A percentile compares a stretch with the other conserved stretches of the same genome.
These are phyloP conservation scores for Aureobasidium sp. DNA, from an alignment of 2,329 filamentous ascomycete genomes.

Conservation along the genomic window DNA sequence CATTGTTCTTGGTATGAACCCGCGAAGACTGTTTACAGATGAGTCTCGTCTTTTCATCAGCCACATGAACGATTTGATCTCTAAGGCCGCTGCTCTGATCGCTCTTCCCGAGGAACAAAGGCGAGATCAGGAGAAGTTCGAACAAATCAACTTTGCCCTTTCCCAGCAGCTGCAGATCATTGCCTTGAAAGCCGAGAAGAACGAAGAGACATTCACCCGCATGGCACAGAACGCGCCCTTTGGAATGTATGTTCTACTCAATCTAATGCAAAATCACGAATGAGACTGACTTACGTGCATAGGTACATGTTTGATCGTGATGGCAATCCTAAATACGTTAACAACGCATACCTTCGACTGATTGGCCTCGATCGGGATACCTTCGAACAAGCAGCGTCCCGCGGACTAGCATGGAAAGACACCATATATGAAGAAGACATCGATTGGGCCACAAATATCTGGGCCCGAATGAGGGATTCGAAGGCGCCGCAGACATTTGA, in stretches of 20 bases:
- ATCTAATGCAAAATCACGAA: not conserved
- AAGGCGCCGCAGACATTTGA: conserved; percentile 31
- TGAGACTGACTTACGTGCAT: not conserved
- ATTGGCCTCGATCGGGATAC: conserved; percentile 24
- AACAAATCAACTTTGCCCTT: conserved; percentile 32
- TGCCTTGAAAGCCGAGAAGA: conserved; percentile 28
- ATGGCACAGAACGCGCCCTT: conserved; percentile 35
- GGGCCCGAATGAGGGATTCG: conserved; percentile 26
- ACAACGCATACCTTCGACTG: conserved; percentile 34
- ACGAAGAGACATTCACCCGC: conserved; percentile 34
- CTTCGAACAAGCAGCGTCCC: conserved; percentile 7
- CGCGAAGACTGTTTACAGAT: conserved; percentile 31
- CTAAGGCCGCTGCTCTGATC: conserved; percentile 34
- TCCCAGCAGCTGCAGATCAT: conserved; percentile 29
- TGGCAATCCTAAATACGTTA: conserved; percentile 34
- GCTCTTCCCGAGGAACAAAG: conserved; percentile 13
- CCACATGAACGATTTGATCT: conserved; percentile 31
- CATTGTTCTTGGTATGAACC: conserved; percentile 34
- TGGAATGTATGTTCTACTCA: conserved; percentile 33
- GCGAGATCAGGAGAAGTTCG: conserved; percentile 27
- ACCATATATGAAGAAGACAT: conserved; percentile 27
- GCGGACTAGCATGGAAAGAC: conserved; percentile 26
- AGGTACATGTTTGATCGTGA: conserved; percentile 17
- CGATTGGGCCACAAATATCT: conserved; percentile 24
- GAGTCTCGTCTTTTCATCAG: conserved; percentile 33